Conservation (phyloP, 352 stramenopile species). For the Phytophthora colocasiae region DNA sequence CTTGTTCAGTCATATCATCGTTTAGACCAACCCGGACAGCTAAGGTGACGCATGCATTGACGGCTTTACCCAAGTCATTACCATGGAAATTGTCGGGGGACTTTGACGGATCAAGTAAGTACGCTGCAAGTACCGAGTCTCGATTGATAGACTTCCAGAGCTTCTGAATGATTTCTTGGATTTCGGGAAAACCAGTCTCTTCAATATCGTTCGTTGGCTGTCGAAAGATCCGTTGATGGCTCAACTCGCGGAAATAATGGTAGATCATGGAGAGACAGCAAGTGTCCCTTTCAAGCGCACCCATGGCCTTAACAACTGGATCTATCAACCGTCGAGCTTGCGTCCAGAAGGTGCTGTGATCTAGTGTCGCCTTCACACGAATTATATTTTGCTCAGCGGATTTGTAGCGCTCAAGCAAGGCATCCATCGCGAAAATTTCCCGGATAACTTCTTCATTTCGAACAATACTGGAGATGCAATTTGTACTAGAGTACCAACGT, state of each 20-base stretch:
- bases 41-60: not conserved
- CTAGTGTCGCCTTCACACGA: slow-evolving; percentile 5
- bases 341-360: slow-evolving; percentile 20
- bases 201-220: not conserved
- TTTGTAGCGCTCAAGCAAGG: slow-evolving; percentile 9
- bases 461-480: slow-evolving; percentile 21
- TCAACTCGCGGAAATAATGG: slow-evolving; percentile 9
- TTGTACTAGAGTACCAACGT: slow-evolving; percentile 26
- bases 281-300: slow-evolving; percentile 27
- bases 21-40: not conserved
- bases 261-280: slow-evolving; percentile 22
- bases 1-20: not conserved
- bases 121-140: not conserved
- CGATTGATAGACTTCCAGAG: not conserved
- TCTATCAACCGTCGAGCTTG: too few species aligned
- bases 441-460: slow-evolving; percentile 4
- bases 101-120: not conserved
- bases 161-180: not conserved
- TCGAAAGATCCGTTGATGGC: not conserved
- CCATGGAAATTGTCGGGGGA: not conserved
- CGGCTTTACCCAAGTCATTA: not conserved
- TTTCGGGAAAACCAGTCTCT: not conserved
- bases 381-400: not conserved
- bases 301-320: too few species aligned
- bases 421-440: too few species aligned